Conservation (phyloP, 345 rosid genomes). For the Euphorbia tirucalli region DNA sequence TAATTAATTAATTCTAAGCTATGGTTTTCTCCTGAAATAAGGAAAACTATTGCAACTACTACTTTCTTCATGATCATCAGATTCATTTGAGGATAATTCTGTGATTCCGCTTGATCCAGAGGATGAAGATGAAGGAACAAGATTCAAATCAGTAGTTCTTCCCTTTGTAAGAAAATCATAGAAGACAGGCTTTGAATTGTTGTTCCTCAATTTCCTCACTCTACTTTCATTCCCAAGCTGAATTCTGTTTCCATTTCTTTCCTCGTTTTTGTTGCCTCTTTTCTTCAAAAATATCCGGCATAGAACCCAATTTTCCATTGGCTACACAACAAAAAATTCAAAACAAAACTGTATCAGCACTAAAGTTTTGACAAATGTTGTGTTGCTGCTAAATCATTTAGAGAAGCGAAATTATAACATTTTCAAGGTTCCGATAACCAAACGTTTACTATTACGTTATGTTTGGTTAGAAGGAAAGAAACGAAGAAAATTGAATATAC, state of each 20-base stretch:
- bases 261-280: constrained; percentile 53
- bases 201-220: constrained; percentile 24
- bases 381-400: neutral
- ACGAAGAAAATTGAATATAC: too few relatives aligned
- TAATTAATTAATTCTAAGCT: constrained; percentile 25
- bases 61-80: constrained; percentile 63
- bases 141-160: constrained; percentile 56
- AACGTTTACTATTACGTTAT: too few relatives aligned
- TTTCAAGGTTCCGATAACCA: too few relatives aligned
- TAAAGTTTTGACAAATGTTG: neutral
- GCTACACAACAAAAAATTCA: constrained; percentile 14
- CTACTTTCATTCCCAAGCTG: constrained; percentile 36
- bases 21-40: constrained; percentile 55
- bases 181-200: constrained; percentile 46
- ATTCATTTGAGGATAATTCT: constrained; percentile 49
- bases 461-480: too few relatives aligned
- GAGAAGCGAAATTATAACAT: neutral
- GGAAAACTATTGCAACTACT: constrained; percentile 74
- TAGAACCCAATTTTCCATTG: constrained; percentile 79
- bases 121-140: constrained; percentile 51
- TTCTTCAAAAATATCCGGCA: constrained; percentile 94
- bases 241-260: constrained; percentile 13
- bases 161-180: constrained; percentile 73
- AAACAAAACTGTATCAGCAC: constrained; percentile 1
- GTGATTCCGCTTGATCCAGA: constrained; percentile 91